Base-by-base conservation (phyloP, 1,284 basidiomycete species). In the Tylopilus sp. region DNA sequence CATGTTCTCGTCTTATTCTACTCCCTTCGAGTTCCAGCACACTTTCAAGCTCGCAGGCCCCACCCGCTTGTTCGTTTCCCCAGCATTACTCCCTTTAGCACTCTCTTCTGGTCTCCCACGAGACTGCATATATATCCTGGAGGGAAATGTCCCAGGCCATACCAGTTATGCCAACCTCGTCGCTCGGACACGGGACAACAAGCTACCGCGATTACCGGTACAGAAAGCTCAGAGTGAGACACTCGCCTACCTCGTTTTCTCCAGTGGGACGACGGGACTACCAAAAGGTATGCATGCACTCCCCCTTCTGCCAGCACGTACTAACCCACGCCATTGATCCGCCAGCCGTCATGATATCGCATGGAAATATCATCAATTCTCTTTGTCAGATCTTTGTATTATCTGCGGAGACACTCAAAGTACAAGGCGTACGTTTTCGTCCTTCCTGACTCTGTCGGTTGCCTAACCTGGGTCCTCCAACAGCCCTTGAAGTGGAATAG, bases 201-300 rank as follows among this genome's bases (percentile, higher is more conserved):
- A 68, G 0, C 56, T 76, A 3, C 71, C 77, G 6, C 61, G 69
- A 2, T 58, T 78, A 2, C 66, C 69, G 1, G 65, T 79, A 15
- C 73, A 71, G 33, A 71, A 74, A 0, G 84, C 78, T 1, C 70
- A 59, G 28, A 73, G 70, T 30, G 68, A 82, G 55, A 86, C 84
- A 0, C 67, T 88, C 1, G 86, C 84, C 0, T 87, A 89, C 63
- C 68, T 90, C 1, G 66, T 85, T 0, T 88, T 88, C 59, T 89
- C 86, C 1, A 89, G 86, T 56, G 87, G 86, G 28, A 89, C 87
- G 0, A 87, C 77, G 49, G 87, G 87, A 2, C 67, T 82, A 4
- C 86, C 87, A 0, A 89, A 89, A 76, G 86, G 86, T 84, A 29
- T 41, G 61, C 9, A 6, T 23, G 21, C 28, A 28, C 7, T 28